These are phyloP conservation scores for Fusarium devonianum DNA, from an alignment of 2,329 filamentous ascomycete genomes.

Conservation along the genomic window DNA sequence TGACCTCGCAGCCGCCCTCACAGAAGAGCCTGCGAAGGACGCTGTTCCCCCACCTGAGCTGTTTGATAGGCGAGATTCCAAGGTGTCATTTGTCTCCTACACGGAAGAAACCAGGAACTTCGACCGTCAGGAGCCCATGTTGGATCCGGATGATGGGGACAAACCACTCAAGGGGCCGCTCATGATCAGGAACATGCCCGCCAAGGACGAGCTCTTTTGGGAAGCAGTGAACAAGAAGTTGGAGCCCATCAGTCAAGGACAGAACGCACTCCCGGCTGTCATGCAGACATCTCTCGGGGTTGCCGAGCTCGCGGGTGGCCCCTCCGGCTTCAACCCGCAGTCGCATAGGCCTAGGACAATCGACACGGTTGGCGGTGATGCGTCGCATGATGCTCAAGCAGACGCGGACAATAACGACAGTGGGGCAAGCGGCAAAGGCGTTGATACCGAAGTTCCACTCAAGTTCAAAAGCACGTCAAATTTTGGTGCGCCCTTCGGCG, in stretches of 20 bases:
- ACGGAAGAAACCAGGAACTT: conserved; percentile 15
- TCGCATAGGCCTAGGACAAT: conserved; percentile 11
- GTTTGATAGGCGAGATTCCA: conserved; percentile 21
- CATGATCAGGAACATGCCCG: conserved; percentile 63
- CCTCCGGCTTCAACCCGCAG: conserved; percentile 21
- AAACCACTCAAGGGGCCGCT: conserved; percentile 59
- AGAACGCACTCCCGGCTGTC: conserved; percentile 56
- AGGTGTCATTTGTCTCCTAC: conserved; percentile 25
- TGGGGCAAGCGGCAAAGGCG: conserved; percentile 37
- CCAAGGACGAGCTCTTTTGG: conserved; percentile 63
- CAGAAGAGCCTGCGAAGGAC: conserved; percentile 5
- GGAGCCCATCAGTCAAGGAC: conserved; percentile 55
- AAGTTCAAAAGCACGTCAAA: conserved; percentile 56
- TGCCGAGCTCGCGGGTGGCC: conserved; percentile 21
- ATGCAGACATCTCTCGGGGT: conserved; percentile 47
- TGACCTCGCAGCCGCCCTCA: conserved; percentile 12
- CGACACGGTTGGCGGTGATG: conserved; percentile 35
- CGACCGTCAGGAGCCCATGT: conserved; percentile 37
- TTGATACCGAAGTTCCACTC: conserved; percentile 54
- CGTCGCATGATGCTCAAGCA: conserved; percentile 31
- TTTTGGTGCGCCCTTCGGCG: conserved; percentile 57
- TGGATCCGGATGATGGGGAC: conserved; percentile 54
- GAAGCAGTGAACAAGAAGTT: conserved; percentile 59
- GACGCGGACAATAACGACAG: conserved; percentile 38
- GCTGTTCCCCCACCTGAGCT: conserved; percentile 8